A percentile compares a stretch with the other conserved stretches of the same genome.
Evolutionary conservation across 768 basidiomycete species (phyloP).

Genomic region (Pluteus cervinus): DNA sequence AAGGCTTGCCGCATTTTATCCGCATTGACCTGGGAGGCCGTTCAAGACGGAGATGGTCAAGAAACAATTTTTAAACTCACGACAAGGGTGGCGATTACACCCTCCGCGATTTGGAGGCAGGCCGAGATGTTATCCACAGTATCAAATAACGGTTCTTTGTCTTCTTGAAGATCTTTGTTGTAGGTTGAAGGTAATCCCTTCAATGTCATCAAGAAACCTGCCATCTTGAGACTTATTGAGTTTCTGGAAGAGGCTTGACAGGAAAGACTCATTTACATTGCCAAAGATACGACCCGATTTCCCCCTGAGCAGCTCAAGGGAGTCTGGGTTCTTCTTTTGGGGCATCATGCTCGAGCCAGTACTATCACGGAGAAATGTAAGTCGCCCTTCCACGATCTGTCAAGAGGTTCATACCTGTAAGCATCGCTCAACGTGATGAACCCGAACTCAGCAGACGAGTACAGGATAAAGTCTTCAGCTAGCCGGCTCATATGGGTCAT

Average conservation of each 20-base stretch:
- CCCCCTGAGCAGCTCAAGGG: conserved; percentile 89
- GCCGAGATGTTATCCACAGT: conserved; percentile 84
- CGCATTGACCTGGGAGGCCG: conserved; percentile 60
- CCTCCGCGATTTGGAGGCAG: conserved; percentile 88
- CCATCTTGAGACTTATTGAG: conserved; percentile 55
- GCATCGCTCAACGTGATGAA: conserved; percentile 96
- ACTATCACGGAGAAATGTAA: conserved; percentile 32
- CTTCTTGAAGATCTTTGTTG: conserved; percentile 99
- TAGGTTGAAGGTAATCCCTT: conserved; percentile 98
- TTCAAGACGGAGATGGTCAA: background rate
- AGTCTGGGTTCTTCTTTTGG: conserved; percentile 99
- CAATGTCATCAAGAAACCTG: conserved; percentile 95
- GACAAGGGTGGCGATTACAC: conserved; percentile 86
- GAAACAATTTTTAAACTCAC: conserved; percentile 34
- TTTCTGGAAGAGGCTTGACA: no score
- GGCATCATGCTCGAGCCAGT: conserved; percentile 99
- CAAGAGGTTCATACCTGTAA: conserved; percentile 61
- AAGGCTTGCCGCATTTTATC: conserved; percentile 87
- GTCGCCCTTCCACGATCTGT: background rate
- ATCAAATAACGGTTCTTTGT: conserved; percentile 97
- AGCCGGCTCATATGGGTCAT: conserved; percentile 93
- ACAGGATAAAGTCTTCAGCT: conserved; percentile 95
- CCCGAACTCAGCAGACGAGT: conserved; percentile 96
- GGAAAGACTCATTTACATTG: conserved; percentile 47
- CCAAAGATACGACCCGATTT: conserved; percentile 95